Evolutionary conservation across 2,329 filamentous ascomycete species (phyloP).

Genomic region (Diatrype stigma): DNA sequence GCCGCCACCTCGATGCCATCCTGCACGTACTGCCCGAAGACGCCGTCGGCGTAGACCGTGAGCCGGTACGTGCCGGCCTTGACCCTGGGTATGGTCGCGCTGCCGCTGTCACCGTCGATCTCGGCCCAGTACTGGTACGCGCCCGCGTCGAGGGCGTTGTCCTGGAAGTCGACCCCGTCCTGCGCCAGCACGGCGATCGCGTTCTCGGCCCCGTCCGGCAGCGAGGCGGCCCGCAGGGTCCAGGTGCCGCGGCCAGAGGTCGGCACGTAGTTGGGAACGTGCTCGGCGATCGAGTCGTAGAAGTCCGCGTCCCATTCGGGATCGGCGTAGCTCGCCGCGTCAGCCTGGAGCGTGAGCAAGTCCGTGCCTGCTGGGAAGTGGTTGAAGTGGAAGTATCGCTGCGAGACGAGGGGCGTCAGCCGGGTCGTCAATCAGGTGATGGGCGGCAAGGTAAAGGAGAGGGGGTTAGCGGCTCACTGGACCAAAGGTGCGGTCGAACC

Average conservation of each 20-base stretch:
- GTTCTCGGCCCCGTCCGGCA: slow-evolving; percentile 47
- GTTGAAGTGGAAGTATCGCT: slow-evolving; percentile 61
- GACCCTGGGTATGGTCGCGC: slow-evolving; percentile 49
- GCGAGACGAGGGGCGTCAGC: not conserved
- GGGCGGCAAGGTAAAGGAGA: too few species aligned
- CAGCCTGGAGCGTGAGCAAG: slow-evolving; percentile 45
- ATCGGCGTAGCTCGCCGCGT: slow-evolving; percentile 48
- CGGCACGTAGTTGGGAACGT: slow-evolving; percentile 56
- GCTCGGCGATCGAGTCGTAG: slow-evolving; percentile 58
- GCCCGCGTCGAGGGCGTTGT: slow-evolving; percentile 50
- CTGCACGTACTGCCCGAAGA: slow-evolving; percentile 57
- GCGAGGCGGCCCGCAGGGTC: slow-evolving; percentile 44
- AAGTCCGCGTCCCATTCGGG: slow-evolving; percentile 55
- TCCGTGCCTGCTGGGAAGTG: slow-evolving; percentile 42
- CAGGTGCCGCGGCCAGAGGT: slow-evolving; percentile 47
- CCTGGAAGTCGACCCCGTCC: slow-evolving; percentile 51
- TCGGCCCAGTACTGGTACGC: slow-evolving; percentile 61
- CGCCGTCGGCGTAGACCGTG: slow-evolving; percentile 57
- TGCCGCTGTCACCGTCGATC: slow-evolving; percentile 44
- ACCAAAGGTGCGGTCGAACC: slow-evolving; percentile 63
- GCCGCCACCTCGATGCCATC: slow-evolving; percentile 44
- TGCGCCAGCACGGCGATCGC: slow-evolving; percentile 53
- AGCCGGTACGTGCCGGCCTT: slow-evolving; percentile 57
- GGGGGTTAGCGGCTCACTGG: slow-evolving; percentile 31
- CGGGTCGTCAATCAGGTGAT: slow-evolving; percentile 5